Evolutionary conservation across 2,329 filamentous ascomycete genomes (phyloP).

Genomic region (Zasmidium angulare): DNA sequence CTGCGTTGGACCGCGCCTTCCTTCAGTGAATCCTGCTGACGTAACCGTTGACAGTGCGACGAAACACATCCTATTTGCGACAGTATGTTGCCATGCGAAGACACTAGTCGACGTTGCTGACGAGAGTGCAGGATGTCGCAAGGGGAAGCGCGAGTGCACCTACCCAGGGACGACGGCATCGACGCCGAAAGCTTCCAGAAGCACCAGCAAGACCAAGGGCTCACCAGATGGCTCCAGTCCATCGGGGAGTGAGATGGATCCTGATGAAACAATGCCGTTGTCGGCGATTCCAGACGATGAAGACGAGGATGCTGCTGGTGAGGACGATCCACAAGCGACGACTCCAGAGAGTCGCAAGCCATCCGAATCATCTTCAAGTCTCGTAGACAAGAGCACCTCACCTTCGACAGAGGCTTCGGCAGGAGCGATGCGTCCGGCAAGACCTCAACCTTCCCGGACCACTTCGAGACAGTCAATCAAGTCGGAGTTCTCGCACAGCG

Average conservation of each 20-base stretch:
- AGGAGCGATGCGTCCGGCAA: slow-evolving; percentile 1
- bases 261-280: slow-evolving; percentile 40
- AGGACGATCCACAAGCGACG: slow-evolving; percentile 25
- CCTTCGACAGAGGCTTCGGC: slow-evolving; percentile 49
- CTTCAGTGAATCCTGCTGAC: slow-evolving; percentile 17
- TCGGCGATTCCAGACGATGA: slow-evolving; percentile 47
- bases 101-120: slow-evolving; percentile 7
- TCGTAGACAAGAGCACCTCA: slow-evolving; percentile 49
- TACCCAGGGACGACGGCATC: slow-evolving; percentile 70
- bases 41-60: slow-evolving; percentile 66
- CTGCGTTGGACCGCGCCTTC: background rate
- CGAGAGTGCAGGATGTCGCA: slow-evolving; percentile 68
- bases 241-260: slow-evolving; percentile 53
- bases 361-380: slow-evolving; percentile 38
- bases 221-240: slow-evolving; percentile 47
- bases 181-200: slow-evolving; percentile 45
- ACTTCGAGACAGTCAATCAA: slow-evolving; percentile 23
- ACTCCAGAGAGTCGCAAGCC: slow-evolving; percentile 34
- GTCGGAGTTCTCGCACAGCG: slow-evolving; percentile 25
- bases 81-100: slow-evolving; percentile 43
- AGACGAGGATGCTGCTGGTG: slow-evolving; percentile 43
- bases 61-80: slow-evolving; percentile 86
- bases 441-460: slow-evolving; percentile 21
- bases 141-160: slow-evolving; percentile 84
- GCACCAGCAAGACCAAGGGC: slow-evolving; percentile 46